Conservation (phyloP, 176 grass and related monocot genomes). For the Aegilops tauschii region DNA sequence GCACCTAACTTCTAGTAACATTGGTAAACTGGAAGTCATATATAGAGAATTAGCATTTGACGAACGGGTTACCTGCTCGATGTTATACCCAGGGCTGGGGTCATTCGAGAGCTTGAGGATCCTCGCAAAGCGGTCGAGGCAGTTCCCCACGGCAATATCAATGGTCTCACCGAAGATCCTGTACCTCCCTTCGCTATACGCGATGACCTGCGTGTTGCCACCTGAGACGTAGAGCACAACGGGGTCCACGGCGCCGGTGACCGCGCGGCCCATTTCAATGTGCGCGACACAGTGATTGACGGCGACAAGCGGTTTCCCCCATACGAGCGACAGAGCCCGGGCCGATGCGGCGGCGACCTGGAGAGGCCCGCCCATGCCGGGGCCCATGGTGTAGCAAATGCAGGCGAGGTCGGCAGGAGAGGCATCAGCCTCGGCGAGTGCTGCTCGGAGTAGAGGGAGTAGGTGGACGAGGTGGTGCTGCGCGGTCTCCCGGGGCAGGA, state of each 20-base stretch:
- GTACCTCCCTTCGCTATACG: conserved; percentile 85
- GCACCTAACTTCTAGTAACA: background rate
- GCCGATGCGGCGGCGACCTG: conserved; percentile 74
- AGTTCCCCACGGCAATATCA: conserved; percentile 91
- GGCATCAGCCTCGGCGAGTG: conserved; percentile 43
- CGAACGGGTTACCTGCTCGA: conserved; percentile 63
- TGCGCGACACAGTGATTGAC: conserved; percentile 97
- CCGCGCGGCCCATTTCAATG: conserved; percentile 90
- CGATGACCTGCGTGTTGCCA: conserved; percentile 91
- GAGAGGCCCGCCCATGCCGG: conserved; percentile 88
- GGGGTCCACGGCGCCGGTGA: conserved; percentile 76
- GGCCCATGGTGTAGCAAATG: conserved; percentile 90
- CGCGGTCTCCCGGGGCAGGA: conserved; percentile 86
- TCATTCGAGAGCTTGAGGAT: conserved; percentile 88
- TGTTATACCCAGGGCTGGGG: conserved; percentile 85
- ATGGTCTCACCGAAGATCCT: conserved; percentile 90
- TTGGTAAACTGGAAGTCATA: background rate
- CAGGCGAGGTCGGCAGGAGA: conserved; percentile 63
- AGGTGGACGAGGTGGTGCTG: conserved; percentile 80
- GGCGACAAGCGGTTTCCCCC: conserved; percentile 77
- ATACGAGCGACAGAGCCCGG: conserved; percentile 65
- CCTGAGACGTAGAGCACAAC: conserved; percentile 89
- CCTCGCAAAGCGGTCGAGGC: conserved; percentile 80
- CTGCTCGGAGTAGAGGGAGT: conserved; percentile 65
- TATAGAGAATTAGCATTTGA: too few species aligned